A percentile compares a stretch with the other conserved stretches of the same genome.
Conservation (phyloP, 768 basidiomycete species). For the Hemileccinum rubropunctum region DNA sequence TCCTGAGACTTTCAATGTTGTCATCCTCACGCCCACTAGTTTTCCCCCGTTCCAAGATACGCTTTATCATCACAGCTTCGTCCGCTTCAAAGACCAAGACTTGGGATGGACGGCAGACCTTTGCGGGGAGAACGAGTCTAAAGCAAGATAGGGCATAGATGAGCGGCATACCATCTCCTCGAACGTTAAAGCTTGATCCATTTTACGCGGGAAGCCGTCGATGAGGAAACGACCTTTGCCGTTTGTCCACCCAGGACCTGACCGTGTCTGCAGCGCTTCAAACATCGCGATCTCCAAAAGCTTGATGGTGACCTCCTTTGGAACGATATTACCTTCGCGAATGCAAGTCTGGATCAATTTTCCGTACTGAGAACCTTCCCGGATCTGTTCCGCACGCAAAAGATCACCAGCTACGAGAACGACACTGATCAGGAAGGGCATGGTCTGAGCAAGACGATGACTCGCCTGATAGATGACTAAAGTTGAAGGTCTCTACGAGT, state of each 20-base stretch:
- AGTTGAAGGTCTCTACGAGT: slow-evolving; percentile 81
- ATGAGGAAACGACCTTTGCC: slow-evolving; percentile 87
- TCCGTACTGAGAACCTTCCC: slow-evolving; percentile 81
- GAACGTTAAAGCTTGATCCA: slow-evolving; percentile 95
- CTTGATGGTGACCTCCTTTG: slow-evolving; percentile 95
- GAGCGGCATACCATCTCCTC: slow-evolving; percentile 68
- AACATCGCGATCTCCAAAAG: slow-evolving; percentile 92
- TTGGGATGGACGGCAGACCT: slow-evolving; percentile 80
- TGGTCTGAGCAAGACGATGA: slow-evolving; percentile 3
- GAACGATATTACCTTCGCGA: slow-evolving; percentile 89
- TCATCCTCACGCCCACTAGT: slow-evolving; percentile 96
- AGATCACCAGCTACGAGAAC: slow-evolving; percentile 83
- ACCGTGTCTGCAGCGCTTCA: slow-evolving; percentile 46
- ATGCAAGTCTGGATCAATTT: slow-evolving; percentile 85
- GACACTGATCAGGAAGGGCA: slow-evolving; percentile 9
- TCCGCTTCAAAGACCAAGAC: slow-evolving; percentile 88
- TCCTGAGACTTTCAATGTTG: slow-evolving; percentile 89
- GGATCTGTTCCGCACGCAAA: slow-evolving; percentile 88
- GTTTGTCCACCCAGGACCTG: slow-evolving; percentile 59
- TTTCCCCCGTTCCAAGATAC: slow-evolving; percentile 86
- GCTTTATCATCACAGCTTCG: slow-evolving; percentile 81
- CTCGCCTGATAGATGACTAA: slow-evolving; percentile 91
- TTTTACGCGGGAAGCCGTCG: slow-evolving; percentile 97
- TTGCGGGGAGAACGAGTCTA: neutral
- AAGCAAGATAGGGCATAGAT: neutral